These are phyloP conservation scores for Entoloma clypeatum DNA, from an alignment of 1,284 basidiomycete species.

Conservation along the genomic window DNA sequence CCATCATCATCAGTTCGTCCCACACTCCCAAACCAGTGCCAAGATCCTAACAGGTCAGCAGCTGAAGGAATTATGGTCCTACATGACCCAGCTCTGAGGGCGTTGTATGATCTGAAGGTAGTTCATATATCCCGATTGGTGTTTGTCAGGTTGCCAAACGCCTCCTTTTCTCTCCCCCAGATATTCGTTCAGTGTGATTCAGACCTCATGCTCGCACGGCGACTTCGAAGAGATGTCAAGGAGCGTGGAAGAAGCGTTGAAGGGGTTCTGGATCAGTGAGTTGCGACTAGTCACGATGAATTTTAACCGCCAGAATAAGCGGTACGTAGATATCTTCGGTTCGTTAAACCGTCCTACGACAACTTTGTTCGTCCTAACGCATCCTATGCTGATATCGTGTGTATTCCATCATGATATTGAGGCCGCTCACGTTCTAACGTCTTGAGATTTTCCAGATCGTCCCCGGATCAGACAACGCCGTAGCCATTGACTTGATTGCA, in stretches of 20 bases:
- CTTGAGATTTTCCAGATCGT: conserved; percentile 65
- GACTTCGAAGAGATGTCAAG: conserved; percentile 83
- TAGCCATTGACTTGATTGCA: conserved; percentile 92
- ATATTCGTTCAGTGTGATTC: conserved; percentile 88
- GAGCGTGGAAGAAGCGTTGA: conserved; percentile 85
- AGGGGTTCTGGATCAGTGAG: conserved; percentile 86
- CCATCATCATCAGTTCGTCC: conserved; percentile 81
- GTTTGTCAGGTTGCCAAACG: not conserved
- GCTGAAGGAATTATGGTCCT: conserved; percentile 93
- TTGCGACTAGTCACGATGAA: conserved; percentile 4
- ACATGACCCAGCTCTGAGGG: conserved; percentile 74
- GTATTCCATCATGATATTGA: conserved; percentile 20
- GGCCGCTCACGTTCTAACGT: not conserved
- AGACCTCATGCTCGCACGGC: conserved; percentile 94
- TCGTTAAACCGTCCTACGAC: conserved; percentile 92
- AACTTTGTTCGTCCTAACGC: conserved; percentile 92
- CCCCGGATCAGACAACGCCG: conserved; percentile 80
- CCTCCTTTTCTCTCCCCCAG: conserved; percentile 39
- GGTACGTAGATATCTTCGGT: conserved; percentile 76
- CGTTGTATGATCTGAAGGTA: conserved; percentile 90
- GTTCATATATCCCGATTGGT: not conserved
- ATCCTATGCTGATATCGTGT: conserved; percentile 83
- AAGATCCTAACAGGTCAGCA: conserved; percentile 24
- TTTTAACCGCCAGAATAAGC: not conserved
- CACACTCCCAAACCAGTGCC: conserved; percentile 2